These are phyloP conservation scores for Rhizopus stolonifer DNA, from an alignment of 371 early-diverging fungal genomes.

Conservation along the genomic window DNA sequence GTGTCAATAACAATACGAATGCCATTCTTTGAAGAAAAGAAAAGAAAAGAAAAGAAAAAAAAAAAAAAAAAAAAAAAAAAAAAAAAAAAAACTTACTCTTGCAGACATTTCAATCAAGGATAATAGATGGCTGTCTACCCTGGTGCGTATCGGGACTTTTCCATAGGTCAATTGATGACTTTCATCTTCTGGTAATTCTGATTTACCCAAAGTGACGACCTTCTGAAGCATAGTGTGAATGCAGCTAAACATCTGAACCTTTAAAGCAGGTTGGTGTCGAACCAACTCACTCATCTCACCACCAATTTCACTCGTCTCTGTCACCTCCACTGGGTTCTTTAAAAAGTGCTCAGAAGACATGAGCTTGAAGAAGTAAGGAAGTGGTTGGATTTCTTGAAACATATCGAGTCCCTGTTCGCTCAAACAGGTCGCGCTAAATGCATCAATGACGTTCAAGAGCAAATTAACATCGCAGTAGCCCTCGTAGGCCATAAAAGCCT, in stretches of 20 bases:
- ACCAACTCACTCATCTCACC: conserved; percentile 90
- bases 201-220: conserved; percentile 48
- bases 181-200: conserved; percentile 44
- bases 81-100: too few relatives aligned
- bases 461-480: conserved; percentile 70
- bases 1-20: conserved; percentile 16
- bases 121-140: conserved; percentile 42
- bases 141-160: conserved; percentile 34
- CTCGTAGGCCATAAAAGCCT: conserved; percentile 62
- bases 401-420: conserved; percentile 82
- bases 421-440: conserved; percentile 95
- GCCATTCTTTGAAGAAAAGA: too few relatives aligned
- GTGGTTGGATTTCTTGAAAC: conserved; percentile 69
- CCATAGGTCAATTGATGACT: conserved; percentile 27
- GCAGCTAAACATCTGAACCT: conserved; percentile 63
- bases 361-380: conserved; percentile 71
- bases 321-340: conserved; percentile 76
- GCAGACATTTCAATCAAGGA: conserved; percentile 19
- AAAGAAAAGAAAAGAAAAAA: too few relatives aligned
- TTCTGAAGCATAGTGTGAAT: conserved; percentile 63
- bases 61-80: too few relatives aligned
- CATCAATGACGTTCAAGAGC: conserved; percentile 75
- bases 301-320: conserved; percentile 77
- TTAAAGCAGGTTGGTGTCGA: conserved; percentile 89
- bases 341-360: conserved; percentile 76